Evolutionary conservation across 1,139 yeast species (phyloP).

Genomic region (Kazachstania sp.): DNA sequence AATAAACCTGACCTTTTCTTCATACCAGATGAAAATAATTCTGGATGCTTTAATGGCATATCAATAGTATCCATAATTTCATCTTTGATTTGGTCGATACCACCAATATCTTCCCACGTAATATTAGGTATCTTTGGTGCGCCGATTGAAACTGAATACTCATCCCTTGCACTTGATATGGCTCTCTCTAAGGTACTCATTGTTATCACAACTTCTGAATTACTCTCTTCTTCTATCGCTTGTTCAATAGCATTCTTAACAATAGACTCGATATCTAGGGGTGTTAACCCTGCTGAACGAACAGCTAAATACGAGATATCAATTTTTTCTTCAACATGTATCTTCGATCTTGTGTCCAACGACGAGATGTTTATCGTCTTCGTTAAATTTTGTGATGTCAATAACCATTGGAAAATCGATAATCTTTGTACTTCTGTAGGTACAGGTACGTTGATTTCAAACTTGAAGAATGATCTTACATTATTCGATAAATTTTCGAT

Average conservation of each 20-base stretch:
- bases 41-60: constrained; percentile 90
- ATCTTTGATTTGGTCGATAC: constrained; percentile 73
- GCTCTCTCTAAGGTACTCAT: constrained; percentile 60
- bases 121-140: constrained; percentile 95
- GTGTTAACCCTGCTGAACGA: constrained; percentile 89
- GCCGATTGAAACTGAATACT: constrained; percentile 89
- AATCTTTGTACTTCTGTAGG: constrained; percentile 72
- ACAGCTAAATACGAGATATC: constrained; percentile 54
- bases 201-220: constrained; percentile 29
- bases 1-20: constrained; percentile 90
- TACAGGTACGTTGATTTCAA: constrained; percentile 67
- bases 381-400: constrained; percentile 29
- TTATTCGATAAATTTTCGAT: constrained; percentile 61
- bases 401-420: constrained; percentile 46
- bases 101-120: constrained; percentile 81
- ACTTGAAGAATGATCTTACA: constrained; percentile 61
- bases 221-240: constrained; percentile 30
- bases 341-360: constrained; percentile 4
- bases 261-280: constrained; percentile 70
- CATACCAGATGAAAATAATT: constrained; percentile 75
- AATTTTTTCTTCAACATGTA: constrained; percentile 43
- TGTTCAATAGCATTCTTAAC: constrained; percentile 54
- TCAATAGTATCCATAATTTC: constrained; percentile 94
- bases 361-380: background rate
- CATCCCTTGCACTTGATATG: constrained; percentile 74